Conservation (phyloP, 129 eudicot species). For the Ambrosia artemisiifolia region DNA sequence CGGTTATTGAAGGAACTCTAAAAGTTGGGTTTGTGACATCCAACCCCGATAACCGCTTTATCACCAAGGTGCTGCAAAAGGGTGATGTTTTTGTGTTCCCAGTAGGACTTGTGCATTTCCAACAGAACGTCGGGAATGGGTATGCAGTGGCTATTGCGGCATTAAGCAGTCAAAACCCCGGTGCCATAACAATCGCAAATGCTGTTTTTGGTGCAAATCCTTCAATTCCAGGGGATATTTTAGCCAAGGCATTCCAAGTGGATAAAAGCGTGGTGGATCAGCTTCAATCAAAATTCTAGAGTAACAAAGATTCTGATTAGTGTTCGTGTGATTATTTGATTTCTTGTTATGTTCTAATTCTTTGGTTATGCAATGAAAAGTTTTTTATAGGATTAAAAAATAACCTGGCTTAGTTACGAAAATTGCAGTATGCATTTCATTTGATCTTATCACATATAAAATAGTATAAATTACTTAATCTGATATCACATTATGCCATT, state of each 20-base stretch:
- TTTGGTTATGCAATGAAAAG: not conserved
- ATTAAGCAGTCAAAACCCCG: constrained; percentile 47
- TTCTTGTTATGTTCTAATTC: constrained; percentile 14
- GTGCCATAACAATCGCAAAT: constrained; percentile 36
- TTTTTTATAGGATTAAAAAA: not conserved
- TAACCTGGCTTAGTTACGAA: not conserved
- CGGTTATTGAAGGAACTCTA: constrained; percentile 38
- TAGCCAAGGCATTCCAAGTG: constrained; percentile 42
- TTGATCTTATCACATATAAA: too few relatives aligned
- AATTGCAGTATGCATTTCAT: not conserved
- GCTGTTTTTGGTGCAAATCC: constrained; percentile 45
- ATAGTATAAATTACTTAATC: too few relatives aligned
- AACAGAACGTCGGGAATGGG: constrained; percentile 30
- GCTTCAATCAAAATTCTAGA: constrained; percentile 36
- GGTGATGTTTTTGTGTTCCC: constrained; percentile 54
- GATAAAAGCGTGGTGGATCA: constrained; percentile 28
- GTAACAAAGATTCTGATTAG: not conserved
- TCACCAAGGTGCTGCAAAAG: constrained; percentile 39
- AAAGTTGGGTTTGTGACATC: constrained; percentile 44
- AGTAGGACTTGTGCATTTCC: constrained; percentile 45
- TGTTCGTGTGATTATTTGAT: constrained; percentile 19
- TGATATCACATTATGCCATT: too few relatives aligned
- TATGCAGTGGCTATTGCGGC: constrained; percentile 41
- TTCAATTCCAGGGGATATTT: constrained; percentile 27
- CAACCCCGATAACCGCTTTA: constrained; percentile 36